These are phyloP conservation scores for Viscum album DNA, from an alignment of 177 flowering plant species.

Conservation along the genomic window DNA sequence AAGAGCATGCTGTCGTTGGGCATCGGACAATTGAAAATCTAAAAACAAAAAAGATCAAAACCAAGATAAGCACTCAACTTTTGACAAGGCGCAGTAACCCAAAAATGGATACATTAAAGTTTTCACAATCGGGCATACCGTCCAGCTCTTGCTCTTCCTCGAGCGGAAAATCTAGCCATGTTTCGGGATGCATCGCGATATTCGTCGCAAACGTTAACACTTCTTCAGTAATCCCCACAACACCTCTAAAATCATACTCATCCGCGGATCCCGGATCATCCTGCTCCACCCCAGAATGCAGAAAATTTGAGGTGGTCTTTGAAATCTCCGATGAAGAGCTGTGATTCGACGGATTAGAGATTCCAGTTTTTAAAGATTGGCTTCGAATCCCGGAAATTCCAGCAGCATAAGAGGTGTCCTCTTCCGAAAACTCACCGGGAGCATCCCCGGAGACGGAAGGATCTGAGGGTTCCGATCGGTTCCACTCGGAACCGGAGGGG, in stretches of 20 bases:
- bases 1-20: constrained; percentile 71
- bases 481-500: constrained; percentile 11
- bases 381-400: constrained; percentile 21
- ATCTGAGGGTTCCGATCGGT: constrained; percentile 9
- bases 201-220: constrained; percentile 74
- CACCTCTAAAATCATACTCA: constrained; percentile 23
- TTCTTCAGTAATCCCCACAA: constrained; percentile 73
- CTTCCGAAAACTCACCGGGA: not conserved
- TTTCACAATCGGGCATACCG: constrained; percentile 31
- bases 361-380: constrained; percentile 21
- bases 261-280: constrained; percentile 20
- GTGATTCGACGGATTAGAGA: not conserved
- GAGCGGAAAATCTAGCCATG: constrained; percentile 93
- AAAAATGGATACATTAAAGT: no score
- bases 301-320: constrained; percentile 31
- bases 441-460: not conserved
- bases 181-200: constrained; percentile 90
- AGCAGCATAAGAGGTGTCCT: constrained; percentile 16
- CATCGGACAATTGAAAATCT: constrained; percentile 83
- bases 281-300: constrained; percentile 9
- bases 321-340: constrained; percentile 31
- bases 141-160: constrained; percentile 69
- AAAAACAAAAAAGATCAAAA: constrained; percentile 14
- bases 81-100: no score
- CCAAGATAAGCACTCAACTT: not conserved